Conservation (phyloP, 1,139 yeast genomes). For the Komagataea norvegica region DNA sequence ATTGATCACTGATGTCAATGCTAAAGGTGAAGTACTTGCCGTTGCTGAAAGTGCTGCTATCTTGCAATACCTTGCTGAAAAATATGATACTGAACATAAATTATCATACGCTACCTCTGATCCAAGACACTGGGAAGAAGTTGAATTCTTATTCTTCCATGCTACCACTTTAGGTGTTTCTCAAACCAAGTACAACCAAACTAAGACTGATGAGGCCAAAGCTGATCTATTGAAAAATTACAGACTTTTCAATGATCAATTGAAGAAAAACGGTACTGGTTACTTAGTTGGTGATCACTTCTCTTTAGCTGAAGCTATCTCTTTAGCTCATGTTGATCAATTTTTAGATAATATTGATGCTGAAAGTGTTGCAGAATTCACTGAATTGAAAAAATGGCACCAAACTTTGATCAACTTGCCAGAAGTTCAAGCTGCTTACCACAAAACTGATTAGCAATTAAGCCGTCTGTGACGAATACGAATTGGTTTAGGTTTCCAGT, state of each 20-base stretch:
- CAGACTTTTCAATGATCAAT: slow-evolving; percentile 44
- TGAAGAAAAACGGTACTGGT: slow-evolving; percentile 39
- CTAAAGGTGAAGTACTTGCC: slow-evolving; percentile 34
- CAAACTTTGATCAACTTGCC: slow-evolving; percentile 6
- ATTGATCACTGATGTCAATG: slow-evolving; percentile 38
- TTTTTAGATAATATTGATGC: slow-evolving; percentile 8
- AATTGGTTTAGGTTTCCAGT: too few species aligned
- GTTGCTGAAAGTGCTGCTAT: slow-evolving; percentile 58
- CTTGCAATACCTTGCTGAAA: slow-evolving; percentile 47
- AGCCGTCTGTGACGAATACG: too few species aligned
- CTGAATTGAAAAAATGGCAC: slow-evolving; percentile 8
- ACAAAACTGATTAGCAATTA: slow-evolving; percentile 8
- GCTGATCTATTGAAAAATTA: slow-evolving; percentile 46
- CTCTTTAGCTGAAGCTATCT: slow-evolving; percentile 47
- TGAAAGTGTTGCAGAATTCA: slow-evolving; percentile 6
- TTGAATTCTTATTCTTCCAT: slow-evolving; percentile 47
- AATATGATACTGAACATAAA: slow-evolving; percentile 46
- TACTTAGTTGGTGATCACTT: slow-evolving; percentile 52
- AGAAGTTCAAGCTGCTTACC: slow-evolving; percentile 8
- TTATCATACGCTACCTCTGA: slow-evolving; percentile 40
- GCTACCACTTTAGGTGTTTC: slow-evolving; percentile 57
- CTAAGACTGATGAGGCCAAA: slow-evolving; percentile 41
- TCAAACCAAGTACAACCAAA: slow-evolving; percentile 50
- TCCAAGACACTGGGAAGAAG: slow-evolving; percentile 38
- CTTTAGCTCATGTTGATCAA: slow-evolving; percentile 34